Evolutionary conservation across 2,329 filamentous ascomycete species (phyloP).

Genomic region (Cadophora sp.): DNA sequence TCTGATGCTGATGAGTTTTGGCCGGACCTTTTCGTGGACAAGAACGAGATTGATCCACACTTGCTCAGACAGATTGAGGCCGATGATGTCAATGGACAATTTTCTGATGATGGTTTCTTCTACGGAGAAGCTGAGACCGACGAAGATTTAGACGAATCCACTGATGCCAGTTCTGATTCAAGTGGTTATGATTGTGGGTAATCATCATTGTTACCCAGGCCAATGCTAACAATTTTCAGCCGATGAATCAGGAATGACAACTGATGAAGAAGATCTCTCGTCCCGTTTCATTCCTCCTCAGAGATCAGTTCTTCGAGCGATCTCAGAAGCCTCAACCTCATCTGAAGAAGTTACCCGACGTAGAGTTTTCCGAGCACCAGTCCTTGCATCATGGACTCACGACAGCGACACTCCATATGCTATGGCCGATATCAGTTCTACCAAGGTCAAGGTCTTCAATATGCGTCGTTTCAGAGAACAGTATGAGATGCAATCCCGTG

Average conservation of each 20-base stretch:
- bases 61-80: slow-evolving; percentile 78
- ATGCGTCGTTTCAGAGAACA: slow-evolving; percentile 17
- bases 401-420: slow-evolving; percentile 48
- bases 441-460: slow-evolving; percentile 19
- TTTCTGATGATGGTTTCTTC: slow-evolving; percentile 30
- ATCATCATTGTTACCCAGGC: slow-evolving; percentile 31
- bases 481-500: slow-evolving; percentile 32
- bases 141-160: slow-evolving; percentile 26
- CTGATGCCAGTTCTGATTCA: slow-evolving; percentile 43
- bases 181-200: slow-evolving; percentile 66
- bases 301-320: slow-evolving; percentile 17
- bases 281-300: slow-evolving; percentile 43
- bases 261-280: slow-evolving; percentile 59
- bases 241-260: slow-evolving; percentile 63
- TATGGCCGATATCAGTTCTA: slow-evolving; percentile 45
- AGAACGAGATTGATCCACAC: slow-evolving; percentile 73
- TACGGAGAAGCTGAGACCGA: slow-evolving; percentile 19
- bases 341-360: slow-evolving; percentile 20
- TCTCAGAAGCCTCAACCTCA: slow-evolving; percentile 21
- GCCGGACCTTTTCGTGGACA: slow-evolving; percentile 79
- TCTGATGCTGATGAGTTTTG: slow-evolving; percentile 72
- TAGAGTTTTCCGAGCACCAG: slow-evolving; percentile 35
- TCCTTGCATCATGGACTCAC: slow-evolving; percentile 44
- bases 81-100: slow-evolving; percentile 58
- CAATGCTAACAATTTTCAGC: slow-evolving; percentile 56